Evolutionary conservation across 2,329 filamentous ascomycete genomes (phyloP).

Genomic region (Colletotrichum simmondsii): DNA sequence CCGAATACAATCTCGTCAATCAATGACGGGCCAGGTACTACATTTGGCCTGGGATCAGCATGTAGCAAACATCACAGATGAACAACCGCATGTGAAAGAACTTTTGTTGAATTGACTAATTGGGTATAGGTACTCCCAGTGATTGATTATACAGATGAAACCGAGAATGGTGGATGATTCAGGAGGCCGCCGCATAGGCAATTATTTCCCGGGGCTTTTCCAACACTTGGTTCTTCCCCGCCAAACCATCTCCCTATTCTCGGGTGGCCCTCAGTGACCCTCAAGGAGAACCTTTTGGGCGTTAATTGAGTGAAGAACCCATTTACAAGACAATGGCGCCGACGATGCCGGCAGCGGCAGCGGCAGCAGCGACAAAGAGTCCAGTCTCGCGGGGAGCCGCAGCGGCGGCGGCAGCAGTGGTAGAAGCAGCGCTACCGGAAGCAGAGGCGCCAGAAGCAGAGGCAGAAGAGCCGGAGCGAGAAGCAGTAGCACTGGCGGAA

Average conservation of each 20-base stretch:
- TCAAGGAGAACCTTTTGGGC: not conserved
- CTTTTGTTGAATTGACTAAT: not conserved
- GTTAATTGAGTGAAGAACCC: not conserved
- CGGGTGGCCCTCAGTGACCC: too few relatives aligned
- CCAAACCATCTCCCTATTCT: not conserved
- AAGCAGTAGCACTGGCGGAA: not conserved
- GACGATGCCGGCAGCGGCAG: slow-evolving; percentile 18
- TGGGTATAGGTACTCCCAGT: not conserved
- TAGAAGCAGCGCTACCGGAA: not conserved
- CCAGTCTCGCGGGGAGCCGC: slow-evolving; percentile 31
- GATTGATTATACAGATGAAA: not conserved
- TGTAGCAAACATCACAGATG: not conserved
- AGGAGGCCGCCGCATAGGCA: not conserved
- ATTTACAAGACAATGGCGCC: slow-evolving; percentile 24
- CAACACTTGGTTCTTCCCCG: not conserved
- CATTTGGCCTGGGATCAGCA: not conserved
- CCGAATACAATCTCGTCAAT: not conserved
- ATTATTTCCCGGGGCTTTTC: not conserved
- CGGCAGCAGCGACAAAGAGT: slow-evolving; percentile 20
- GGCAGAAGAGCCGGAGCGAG: not conserved
- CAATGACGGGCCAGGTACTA: too few relatives aligned
- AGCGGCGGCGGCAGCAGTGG: not conserved
- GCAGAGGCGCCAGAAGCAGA: not conserved
- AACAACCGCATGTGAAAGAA: not conserved
- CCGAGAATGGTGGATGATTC: not conserved